A percentile compares a stretch with the other conserved stretches of the same genome.
phyloP scores from a whole-genome alignment of 225 moss, liverwort and hornwort species.

The Pseudoscleropodium purum region DNA sequence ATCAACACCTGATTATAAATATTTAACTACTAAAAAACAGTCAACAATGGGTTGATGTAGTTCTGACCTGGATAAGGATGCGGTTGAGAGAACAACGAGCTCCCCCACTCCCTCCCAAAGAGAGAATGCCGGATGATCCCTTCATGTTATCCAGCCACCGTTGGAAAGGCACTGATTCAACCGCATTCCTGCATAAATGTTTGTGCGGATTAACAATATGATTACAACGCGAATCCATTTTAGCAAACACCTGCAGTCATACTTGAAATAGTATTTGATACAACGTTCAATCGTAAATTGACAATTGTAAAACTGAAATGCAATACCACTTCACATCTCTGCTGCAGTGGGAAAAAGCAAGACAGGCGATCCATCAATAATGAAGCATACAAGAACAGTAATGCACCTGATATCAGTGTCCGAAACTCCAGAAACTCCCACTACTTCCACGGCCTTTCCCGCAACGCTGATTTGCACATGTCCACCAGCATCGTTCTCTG shows the following conservation, averaged over 20 bases:
- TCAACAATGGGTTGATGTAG: background rate
- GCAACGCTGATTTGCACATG: conserved; percentile 30
- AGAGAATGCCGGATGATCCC: conserved; percentile 64
- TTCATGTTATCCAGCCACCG: conserved; percentile 70
- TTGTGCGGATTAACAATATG: background rate
- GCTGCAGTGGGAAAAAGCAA: background rate
- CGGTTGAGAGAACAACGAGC: conserved; percentile 51
- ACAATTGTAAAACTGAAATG: background rate
- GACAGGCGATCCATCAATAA: background rate
- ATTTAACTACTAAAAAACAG: background rate
- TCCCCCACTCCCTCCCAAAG: conserved; percentile 49
- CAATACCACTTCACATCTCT: background rate
- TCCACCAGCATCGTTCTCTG: conserved; percentile 14
- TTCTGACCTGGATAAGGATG: conserved; percentile 69
- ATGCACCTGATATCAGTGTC: conserved; percentile 50
- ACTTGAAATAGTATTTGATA: background rate
- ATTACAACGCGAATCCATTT: background rate
- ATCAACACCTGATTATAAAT: background rate
- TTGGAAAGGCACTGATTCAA: conserved; percentile 47
- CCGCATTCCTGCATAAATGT: conserved; percentile 40
- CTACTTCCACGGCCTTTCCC: conserved; percentile 45
- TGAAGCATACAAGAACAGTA: background rate
- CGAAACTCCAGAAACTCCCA: conserved; percentile 55
- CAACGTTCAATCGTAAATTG: too few species aligned
- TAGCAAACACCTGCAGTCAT: background rate